Evolutionary conservation across 352 stramenopile species (phyloP), one percentile per base, ranked within the genome.

Genomic region (Phytophthora boehmeriae): DNA sequence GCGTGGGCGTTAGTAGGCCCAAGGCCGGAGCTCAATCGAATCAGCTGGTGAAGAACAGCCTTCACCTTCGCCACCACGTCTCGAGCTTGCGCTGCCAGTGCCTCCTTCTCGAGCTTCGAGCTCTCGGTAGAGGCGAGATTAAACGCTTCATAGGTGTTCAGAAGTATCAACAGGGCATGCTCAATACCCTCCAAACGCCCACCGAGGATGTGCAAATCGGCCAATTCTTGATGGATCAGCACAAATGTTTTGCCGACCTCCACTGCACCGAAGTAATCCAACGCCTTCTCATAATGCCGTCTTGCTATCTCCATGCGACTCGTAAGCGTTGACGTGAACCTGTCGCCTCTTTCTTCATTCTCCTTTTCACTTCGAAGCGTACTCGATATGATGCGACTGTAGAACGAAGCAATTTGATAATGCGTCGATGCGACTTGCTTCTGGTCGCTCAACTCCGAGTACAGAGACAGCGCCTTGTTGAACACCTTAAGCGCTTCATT

Each of bases 361-460:
- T 63, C 44, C 19, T 53, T 63, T 13, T 73, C 59, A 25, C 14
- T 44, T 48, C 58, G 60, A 9, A 85, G 28, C 13, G 79, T 77
- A 8, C 61, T 71, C 0, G 80, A 73, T 38, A 93, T 90, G 39
- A 75, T 80, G 5, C 81, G 73, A 8, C 76, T 79, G 54, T 93
- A 75, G 57, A 90, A 96, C 2, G 82, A 89, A 4, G 87, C 87
- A 46, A 96, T 90, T 50, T 96, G 87, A 51, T 96, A 96, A 52
- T 96, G 85, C 9, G 85, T 93, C 13, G 87, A 80, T 5, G 85
- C 87, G 4, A 75, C 62, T 59, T 96, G 87, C 65, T 93, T 93
- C 38, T 53, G 35, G 45, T 94, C 85, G 4, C 57, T 66, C 10
- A 96, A 61, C 54, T 96, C 85, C 2, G 70, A 66, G 57, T 96